Evolutionary conservation across 129 eudicot genomes (phyloP), one percentile per base, ranked within the genome.

Genomic region (Flaveria bidentis): DNA sequence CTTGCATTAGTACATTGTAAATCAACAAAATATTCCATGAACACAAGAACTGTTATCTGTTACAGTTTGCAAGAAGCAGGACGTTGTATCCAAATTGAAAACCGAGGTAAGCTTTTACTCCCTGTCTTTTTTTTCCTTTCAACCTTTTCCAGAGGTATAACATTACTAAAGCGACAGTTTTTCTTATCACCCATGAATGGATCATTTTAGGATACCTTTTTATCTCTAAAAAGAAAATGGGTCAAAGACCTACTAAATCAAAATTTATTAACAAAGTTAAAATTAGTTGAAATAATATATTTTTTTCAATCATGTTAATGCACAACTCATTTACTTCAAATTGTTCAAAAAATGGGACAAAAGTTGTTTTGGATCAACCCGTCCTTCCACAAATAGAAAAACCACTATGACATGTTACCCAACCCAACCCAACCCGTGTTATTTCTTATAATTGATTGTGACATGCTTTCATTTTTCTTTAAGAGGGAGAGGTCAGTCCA

Each of bases 401-500:
- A 58, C 76, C 33, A 1, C 11, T 72, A 18, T 55, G 18, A n/a
- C 53, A 16, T 16, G 26, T 71, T 20, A 5, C 28, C 33, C 42
- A 61, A 12, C 22, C 33, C 42, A 61, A 12, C 22, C 53, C 6
- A 13, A 57, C 25, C n/a, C 16, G 22, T 44, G 12, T 46, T 8
- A 76, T 17, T 65, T 80, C 39, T 30, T 6, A 51, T 14, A 36
- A 72, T 13, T 53, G 30, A 75, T 20, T 45, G 15, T 47, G 15
- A 50, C 16, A n/a, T 23, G 28, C 47, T 65, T 45, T 63, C 25
- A 52, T 56, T 56, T 51, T 41, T 9, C 23, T 72, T 46, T 57
- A 74, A 95, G 99, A 95, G 90, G 87, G 92, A 91, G 78, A 85
- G 80, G 74, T 87, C 96, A 2, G 92, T 91, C 72, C 97, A 89